Evolutionary conservation across 2,329 filamentous ascomycete species (phyloP).

Genomic region (Alternaria dauci): DNA sequence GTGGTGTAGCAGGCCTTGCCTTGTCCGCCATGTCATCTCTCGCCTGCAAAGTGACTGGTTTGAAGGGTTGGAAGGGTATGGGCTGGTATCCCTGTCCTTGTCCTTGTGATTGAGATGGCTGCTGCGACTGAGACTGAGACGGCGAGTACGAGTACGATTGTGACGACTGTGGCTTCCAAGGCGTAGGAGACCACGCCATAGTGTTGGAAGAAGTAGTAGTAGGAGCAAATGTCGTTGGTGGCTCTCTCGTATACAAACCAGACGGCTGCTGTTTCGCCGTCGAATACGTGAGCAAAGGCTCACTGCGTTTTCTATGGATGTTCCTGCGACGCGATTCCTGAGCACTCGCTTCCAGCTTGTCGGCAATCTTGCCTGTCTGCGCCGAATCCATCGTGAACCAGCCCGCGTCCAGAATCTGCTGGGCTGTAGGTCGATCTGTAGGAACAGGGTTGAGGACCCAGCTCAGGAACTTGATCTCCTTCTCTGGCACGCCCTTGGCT

Average conservation of each 20-base stretch:
- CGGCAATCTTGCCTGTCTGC: constrained; percentile 6
- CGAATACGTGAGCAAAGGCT: neutral
- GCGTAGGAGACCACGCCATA: neutral
- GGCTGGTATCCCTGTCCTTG: neutral
- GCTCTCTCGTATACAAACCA: neutral
- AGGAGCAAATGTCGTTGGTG: neutral
- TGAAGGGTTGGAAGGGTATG: constrained; percentile 4
- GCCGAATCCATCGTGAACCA: constrained; percentile 11
- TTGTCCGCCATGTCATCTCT: neutral
- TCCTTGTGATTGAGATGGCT: neutral
- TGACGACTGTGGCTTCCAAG: neutral
- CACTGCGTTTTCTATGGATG: constrained; percentile 5
- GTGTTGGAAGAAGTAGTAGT: neutral
- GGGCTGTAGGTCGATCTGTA: constrained; percentile 11
- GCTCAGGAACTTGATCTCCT: constrained; percentile 14
- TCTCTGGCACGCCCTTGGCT: constrained; percentile 14
- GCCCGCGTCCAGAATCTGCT: constrained; percentile 11
- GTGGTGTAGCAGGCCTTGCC: neutral
- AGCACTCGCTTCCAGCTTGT: neutral
- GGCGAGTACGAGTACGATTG: neutral
- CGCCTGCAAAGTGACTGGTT: neutral
- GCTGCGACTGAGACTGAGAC: neutral
- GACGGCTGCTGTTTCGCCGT: neutral
- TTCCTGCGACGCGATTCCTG: neutral
- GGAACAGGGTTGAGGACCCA: constrained; percentile 20